Conservation (phyloP, 768 basidiomycete species). For the Suillus paluster region DNA sequence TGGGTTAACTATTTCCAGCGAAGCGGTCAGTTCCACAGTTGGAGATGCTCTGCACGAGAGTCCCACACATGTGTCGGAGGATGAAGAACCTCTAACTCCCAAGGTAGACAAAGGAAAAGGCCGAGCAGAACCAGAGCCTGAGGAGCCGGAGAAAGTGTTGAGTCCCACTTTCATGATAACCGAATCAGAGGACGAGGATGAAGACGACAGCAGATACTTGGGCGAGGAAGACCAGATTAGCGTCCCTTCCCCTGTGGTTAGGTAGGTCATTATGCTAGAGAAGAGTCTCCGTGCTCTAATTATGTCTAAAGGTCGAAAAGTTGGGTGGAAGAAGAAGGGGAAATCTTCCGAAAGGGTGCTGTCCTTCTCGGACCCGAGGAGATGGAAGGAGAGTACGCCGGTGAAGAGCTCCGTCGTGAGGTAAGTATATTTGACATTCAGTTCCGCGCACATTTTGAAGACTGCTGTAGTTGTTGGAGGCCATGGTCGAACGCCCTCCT, state of each 20-base stretch:
- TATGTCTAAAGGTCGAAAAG: slow-evolving; percentile 57
- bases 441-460: background rate
- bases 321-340: slow-evolving; percentile 94
- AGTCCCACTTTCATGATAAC: slow-evolving; percentile 63
- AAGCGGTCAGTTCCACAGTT: slow-evolving; percentile 29
- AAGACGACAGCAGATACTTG: slow-evolving; percentile 39
- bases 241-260: slow-evolving; percentile 34
- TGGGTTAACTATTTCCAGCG: slow-evolving; percentile 43
- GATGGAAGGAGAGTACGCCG: slow-evolving; percentile 88
- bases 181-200: slow-evolving; percentile 58
- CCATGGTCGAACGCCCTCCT: slow-evolving; percentile 85
- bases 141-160: slow-evolving; percentile 71
- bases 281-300: background rate
- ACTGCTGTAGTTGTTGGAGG: slow-evolving; percentile 70
- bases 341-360: slow-evolving; percentile 91
- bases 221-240: slow-evolving; percentile 30
- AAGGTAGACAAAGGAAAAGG: slow-evolving; percentile 81
- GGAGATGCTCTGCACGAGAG: slow-evolving; percentile 28
- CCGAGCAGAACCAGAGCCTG: slow-evolving; percentile 68
- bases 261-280: background rate
- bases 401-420: slow-evolving; percentile 86
- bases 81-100: slow-evolving; percentile 54
- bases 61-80: slow-evolving; percentile 11
- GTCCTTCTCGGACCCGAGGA: slow-evolving; percentile 82
- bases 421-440: slow-evolving; percentile 37